phyloP scores from a whole-genome alignment of 139 green algal genomes.

The Picocystis salinarum region DNA sequence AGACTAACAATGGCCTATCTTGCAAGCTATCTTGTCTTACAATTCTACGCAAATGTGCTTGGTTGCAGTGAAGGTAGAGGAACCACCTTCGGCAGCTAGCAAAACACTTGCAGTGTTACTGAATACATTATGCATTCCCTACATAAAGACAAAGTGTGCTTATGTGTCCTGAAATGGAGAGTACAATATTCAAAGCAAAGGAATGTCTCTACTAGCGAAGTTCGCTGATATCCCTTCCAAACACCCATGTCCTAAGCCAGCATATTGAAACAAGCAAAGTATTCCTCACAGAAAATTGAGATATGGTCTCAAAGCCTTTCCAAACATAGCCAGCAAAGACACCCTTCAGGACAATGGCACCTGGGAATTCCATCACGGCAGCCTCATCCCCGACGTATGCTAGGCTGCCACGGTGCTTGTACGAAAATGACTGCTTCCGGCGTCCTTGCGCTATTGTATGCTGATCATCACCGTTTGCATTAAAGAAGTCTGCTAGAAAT shows the following conservation, averaged over 20 bases:
- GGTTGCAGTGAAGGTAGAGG: too few relatives aligned
- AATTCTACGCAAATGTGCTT: too few relatives aligned
- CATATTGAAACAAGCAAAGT: constrained; percentile 55
- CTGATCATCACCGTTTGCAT: constrained; percentile 14
- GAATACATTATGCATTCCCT: too few relatives aligned
- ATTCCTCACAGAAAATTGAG: constrained; percentile 60
- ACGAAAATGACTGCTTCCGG: constrained; percentile 13
- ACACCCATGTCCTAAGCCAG: constrained; percentile 35
- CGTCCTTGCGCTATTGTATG: constrained; percentile 1
- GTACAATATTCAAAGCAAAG: too few relatives aligned
- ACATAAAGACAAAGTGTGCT: too few relatives aligned
- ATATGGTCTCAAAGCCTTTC: constrained; percentile 65
- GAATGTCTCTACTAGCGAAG: too few relatives aligned
- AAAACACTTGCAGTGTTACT: too few relatives aligned
- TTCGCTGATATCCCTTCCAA: constrained; percentile 12
- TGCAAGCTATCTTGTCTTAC: too few relatives aligned
- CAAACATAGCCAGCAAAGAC: constrained; percentile 47
- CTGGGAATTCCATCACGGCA: constrained; percentile 74
- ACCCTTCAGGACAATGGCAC: constrained; percentile 39
- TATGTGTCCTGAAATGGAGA: too few relatives aligned
- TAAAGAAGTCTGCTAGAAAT: constrained; percentile 47
- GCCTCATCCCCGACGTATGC: constrained; percentile 72
- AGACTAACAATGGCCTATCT: too few relatives aligned
- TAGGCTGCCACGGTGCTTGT: constrained; percentile 51
- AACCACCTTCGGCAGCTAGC: too few relatives aligned